Evolutionary conservation across 2,329 filamentous ascomycete genomes (phyloP), one percentile per base, ranked within the genome.

Genomic region (Gyromitra esculenta): DNA sequence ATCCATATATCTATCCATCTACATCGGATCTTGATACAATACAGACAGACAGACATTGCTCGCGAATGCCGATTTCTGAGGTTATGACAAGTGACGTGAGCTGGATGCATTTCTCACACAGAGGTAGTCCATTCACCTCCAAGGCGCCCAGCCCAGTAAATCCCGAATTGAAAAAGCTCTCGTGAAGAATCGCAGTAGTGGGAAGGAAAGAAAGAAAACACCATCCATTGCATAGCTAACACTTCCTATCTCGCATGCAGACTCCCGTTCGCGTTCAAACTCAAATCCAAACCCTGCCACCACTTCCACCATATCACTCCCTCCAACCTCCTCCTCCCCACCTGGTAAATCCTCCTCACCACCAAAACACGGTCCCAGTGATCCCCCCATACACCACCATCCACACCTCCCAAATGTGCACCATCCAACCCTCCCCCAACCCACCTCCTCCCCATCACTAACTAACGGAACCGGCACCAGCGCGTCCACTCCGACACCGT

Each of bases 231-330:
- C 56, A 25, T 35, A 35, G 41, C 66, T 71, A 71, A 75, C 18
- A 1, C 11, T 1, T 5, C 18, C 50, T 8, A 39, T 50, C 31
- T 31, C 25, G 25, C 25, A 31, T 50, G 11, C 81, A 45, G 82
- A 83, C 4, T 83, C 83, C 5, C 79, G 79, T 43, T 70, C 62
- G 13, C 63, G 71, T 43, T 72, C 70, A 5, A 70, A 50, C 50
- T 73, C 72, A 18, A 76, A 21, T 21, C 65, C 73, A 35, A 78
- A 56, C 56, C 65, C 74, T 43, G 54, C 56, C 45, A 39, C 56
- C 45, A 39, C 56, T 15, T 35, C 66, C 21, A 35, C 56, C n/a
- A 35, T 67, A 68, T 66, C 75, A 15, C 48, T 75, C 60, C 37
- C 72, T 7, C 8, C 57, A 21, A 18, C 25, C n/a, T 21, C 56